A percentile compares a stretch with the other conserved stretches of the same genome.
phyloP scores from a whole-genome alignment of 2,329 filamentous ascomycete genomes.

The Neoscytalidium dimidiatum region DNA sequence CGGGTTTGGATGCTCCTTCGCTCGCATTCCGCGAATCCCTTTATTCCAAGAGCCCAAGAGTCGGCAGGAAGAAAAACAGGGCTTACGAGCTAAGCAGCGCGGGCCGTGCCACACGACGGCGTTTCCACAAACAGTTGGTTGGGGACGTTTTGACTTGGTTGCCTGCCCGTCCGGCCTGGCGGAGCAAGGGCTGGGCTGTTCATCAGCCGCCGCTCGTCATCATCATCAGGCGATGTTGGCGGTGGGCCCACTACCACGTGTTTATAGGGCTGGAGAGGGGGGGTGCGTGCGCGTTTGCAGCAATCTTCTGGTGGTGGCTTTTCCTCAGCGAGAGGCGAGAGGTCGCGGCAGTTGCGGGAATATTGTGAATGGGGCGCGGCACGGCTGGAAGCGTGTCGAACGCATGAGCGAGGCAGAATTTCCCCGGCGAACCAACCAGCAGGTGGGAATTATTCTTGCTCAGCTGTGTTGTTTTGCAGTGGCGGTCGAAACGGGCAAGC shows the following conservation, averaged over 20 bases:
- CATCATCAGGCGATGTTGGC: constrained; percentile 16
- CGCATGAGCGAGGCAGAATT: background rate
- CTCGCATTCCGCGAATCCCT: background rate
- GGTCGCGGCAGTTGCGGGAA: background rate
- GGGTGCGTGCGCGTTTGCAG: background rate
- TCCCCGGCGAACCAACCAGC: background rate
- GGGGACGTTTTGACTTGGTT: background rate
- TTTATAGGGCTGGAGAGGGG: constrained; percentile 4
- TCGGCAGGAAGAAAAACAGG: constrained; percentile 1
- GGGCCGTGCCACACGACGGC: constrained; percentile 3
- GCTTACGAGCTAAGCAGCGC: background rate
- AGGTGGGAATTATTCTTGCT: background rate
- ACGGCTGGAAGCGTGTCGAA: background rate
- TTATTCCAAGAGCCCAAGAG: background rate
- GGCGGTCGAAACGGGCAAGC: background rate
- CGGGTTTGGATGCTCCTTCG: background rate
- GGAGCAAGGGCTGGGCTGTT: constrained; percentile 4
- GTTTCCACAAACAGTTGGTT: background rate
- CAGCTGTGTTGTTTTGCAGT: background rate
- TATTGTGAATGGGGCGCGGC: background rate
- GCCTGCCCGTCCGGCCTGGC: background rate
- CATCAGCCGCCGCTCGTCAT: constrained; percentile 3
- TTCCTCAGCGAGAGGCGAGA: too few relatives aligned
- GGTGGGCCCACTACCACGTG: constrained; percentile 16
- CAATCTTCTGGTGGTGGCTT: too few relatives aligned